Base-by-base conservation (phyloP, 805 yeast genomes). In the Candida qinlingensis region DNA sequence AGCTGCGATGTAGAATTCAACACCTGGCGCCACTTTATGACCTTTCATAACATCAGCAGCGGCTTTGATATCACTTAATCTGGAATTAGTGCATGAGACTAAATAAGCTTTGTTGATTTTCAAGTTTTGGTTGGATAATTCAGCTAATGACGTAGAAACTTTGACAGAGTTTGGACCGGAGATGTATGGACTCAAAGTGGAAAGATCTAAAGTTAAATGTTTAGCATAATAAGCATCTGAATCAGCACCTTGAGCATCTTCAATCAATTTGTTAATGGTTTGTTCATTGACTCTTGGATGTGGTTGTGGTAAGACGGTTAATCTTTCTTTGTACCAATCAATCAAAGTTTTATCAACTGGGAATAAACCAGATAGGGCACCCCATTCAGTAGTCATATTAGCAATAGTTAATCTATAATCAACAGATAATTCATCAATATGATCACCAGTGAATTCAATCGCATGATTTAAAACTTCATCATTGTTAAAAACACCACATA, bases 371-470 rank as follows among this genome's bases (percentile, higher is more conserved):
- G 97, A 86, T 7, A 94, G 74, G 1, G 98, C 98, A 62, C 98
- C 98, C 98, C 98, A 91, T 70, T 91, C 98, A 29, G 98, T 91
- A 37, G 98, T 92, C 97, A 89, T 87, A 63, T 91, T 91, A 45
- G 98, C 97, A 57, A 91, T 91, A 31, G 97, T 92, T 54, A 91
- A 73, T 69, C 97, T 78, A 63, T 85, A 84, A 64, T 92, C 96
- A 44, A 90, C 77, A 2, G 96, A 73, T 47, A 89, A 69, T 53
- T 77, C 74, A 34, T 76, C 71, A 37, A 90, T 72, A 42, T 87
- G 89, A 47, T 85, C 92, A 45, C 96, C 97, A 5, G 84, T 79
- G 69, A 92, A 92, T 69, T 91, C 97, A 57, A 91, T 87, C 25
- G 97, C 97, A 65, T 89, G 96, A 65, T 88, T 88, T 55, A 89